Evolutionary conservation across 352 stramenopile genomes (phyloP), one percentile per base, ranked within the genome.

Genomic region (Globisporangium mamillatum): DNA sequence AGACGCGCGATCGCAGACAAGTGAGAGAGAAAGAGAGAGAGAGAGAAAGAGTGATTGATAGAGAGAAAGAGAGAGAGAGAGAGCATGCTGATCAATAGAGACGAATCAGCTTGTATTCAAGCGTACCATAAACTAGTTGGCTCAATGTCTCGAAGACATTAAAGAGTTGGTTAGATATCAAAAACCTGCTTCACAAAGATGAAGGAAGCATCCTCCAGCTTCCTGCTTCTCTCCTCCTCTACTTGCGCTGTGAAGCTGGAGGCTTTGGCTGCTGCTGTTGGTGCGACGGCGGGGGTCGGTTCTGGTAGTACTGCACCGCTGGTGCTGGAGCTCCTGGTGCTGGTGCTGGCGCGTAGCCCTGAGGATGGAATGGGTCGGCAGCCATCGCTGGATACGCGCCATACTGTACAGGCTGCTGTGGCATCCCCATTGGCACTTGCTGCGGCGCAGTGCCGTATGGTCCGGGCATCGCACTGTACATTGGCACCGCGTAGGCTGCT

Each of bases 1-100:
- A 79, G 82, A 44, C 77, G 68, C 25, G 67, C 74, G 6, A 52
- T 83, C 29, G 18, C 64, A 44, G 59, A 74, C 60, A 70, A 73
- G 46, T 64, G 52, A 64, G n/a, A 52, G 18, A 52, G 16, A 9
- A 4, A 9, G 14, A n/a, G 18, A 48, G 41, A 48, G 12, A 64
- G n/a, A 52, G 18, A 52, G 16, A 9, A 4, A 9, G 14, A n/a
- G 18, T 10, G 46, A 25, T 24, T 48, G 14, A 48, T 14, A 48
- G 12, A 9, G 14, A n/a, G 18, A 48, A 16, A 48, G 12, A 22
- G 18, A 52, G 3, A 52, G 44, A 50, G 16, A 22, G 16, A 22
- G 16, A 22, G 18, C 9, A 4, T 38, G 36, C n/a, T 27, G 48
- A 29, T 55, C 9, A 52, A 52, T 52, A 52, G 44, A 52, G n/a